phyloP scores from a whole-genome alignment of 2,329 filamentous ascomycete species.

The Aureobasidium sp. region DNA sequence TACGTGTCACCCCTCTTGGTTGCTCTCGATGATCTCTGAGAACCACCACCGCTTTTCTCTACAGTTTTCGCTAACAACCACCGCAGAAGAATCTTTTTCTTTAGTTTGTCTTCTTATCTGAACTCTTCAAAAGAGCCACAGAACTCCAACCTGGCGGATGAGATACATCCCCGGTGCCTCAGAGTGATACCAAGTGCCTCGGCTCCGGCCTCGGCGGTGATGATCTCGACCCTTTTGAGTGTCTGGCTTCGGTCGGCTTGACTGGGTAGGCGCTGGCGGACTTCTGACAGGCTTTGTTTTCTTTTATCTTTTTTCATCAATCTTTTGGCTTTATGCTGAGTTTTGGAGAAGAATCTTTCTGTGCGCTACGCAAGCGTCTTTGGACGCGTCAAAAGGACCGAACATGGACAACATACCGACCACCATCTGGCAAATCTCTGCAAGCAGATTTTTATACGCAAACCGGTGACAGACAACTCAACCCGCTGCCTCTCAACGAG shows the following conservation, averaged over 20 bases:
- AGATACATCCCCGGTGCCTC: constrained; percentile 73
- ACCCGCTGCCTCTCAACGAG: constrained; percentile 16
- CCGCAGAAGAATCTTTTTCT: constrained; percentile 73
- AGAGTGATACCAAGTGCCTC: constrained; percentile 61
- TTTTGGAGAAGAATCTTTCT: constrained; percentile 10
- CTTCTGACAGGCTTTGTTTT: constrained; percentile 19
- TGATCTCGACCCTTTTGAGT: constrained; percentile 20
- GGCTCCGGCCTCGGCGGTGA: constrained; percentile 16
- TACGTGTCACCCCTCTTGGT: background rate
- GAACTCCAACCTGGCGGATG: constrained; percentile 93
- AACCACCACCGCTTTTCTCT: background rate
- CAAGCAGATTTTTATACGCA: constrained; percentile 18
- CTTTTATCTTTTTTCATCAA: constrained; percentile 11
- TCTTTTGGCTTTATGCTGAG: constrained; percentile 7
- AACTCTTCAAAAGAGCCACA: constrained; percentile 89
- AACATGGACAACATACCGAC: background rate
- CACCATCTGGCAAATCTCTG: background rate
- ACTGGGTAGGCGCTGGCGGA: constrained; percentile 19
- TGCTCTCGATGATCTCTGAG: background rate
- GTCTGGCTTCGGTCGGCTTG: constrained; percentile 20
- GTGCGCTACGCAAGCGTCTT: background rate
- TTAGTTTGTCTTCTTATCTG: constrained; percentile 93
- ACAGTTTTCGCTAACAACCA: background rate
- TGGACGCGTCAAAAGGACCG: background rate
- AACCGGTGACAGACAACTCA: constrained; percentile 29